A percentile compares a stretch with the other conserved stretches of the same genome.
phyloP scores from a whole-genome alignment of 2,329 filamentous ascomycete species.

The Cryphonectria carpinicola region DNA sequence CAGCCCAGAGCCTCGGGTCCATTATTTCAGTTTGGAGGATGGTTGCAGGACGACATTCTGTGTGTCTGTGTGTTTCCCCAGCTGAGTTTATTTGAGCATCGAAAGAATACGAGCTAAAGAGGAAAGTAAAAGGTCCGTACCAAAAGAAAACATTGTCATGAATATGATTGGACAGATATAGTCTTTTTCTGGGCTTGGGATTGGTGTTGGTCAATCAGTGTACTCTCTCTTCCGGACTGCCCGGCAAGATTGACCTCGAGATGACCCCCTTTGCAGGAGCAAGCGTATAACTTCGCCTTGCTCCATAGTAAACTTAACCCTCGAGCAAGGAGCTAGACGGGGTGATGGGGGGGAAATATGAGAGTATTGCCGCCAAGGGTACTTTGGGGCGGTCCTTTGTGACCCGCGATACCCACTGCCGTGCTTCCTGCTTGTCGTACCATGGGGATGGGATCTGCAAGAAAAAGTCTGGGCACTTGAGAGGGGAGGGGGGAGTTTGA shows the following conservation, averaged over 20 bases:
- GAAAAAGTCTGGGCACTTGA: neutral
- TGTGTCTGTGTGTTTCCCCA: neutral
- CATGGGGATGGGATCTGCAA: constrained; percentile 1
- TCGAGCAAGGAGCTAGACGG: neutral
- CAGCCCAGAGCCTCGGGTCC: constrained; percentile 26
- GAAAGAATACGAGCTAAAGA: constrained; percentile 8
- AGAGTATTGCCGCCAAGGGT: neutral
- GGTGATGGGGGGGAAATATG: neutral
- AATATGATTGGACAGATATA: neutral
- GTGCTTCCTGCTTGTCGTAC: neutral
- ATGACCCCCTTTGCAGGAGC: neutral
- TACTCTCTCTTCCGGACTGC: neutral
- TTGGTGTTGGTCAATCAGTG: neutral
- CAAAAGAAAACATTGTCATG: neutral
- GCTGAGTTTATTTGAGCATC: neutral
- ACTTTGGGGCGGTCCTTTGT: neutral
- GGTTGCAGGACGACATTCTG: neutral
- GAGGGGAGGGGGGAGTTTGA: neutral
- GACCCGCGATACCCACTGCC: constrained; percentile 1
- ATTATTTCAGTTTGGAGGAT: constrained; percentile 1
- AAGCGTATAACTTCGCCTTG: neutral
- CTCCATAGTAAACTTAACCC: neutral
- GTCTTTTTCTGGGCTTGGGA: too few relatives aligned
- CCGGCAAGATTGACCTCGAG: neutral
- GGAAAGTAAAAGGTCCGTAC: neutral